Evolutionary conservation across 176 grass and related monocot genomes (phyloP), one percentile per base, ranked within the genome.

Genomic region (Oryza coarctata): DNA sequence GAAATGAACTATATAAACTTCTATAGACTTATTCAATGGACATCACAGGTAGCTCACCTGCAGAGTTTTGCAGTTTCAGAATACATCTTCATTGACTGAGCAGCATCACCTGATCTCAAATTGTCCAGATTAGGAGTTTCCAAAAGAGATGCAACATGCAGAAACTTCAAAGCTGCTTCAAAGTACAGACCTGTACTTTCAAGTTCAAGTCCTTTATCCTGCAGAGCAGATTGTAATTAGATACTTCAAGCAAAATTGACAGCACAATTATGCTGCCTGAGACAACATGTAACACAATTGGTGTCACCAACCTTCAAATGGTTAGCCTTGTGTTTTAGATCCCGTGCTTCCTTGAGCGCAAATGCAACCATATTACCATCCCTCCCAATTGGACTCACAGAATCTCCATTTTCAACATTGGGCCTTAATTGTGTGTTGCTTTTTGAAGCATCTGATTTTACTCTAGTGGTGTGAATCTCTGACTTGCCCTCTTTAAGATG

Each of bases 151-250:
- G 89, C 91, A 71, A 80, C 84, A 89, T 97, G 82, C 57, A 94
- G 75, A 91, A 97, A 97, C 40, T 97, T 97, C 41, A 97, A 97
- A 70, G 91, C 94, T 9, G 94, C 91, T 71, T 97, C 85, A 88
- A 94, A 97, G 76, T 90, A 97, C 50, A 97, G 85, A 47, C 79
- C 75, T 62, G 72, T 86, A 74, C 89, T 93, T 89, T 97, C 86
- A 79, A 90, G 71, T 70, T 82, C 91, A 18, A 76, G 77, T 68
- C 91, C 87, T 79, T 97, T 87, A 72, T 74, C 83, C 94, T 97
- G 87, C 49, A 70, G 64, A 31, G 73, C 32, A 62, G n/a, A 83
- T 52, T 74, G 18, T 83, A 26, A 15, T 75, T 32, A 88, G 44
- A 90, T 72, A 74, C 63, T 76, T 68, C 78, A 74, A 70, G 20